Evolutionary conservation across 2,329 filamentous ascomycete genomes (phyloP), one percentile per base, ranked within the genome.

Genomic region (Harringtonia lauricola): DNA sequence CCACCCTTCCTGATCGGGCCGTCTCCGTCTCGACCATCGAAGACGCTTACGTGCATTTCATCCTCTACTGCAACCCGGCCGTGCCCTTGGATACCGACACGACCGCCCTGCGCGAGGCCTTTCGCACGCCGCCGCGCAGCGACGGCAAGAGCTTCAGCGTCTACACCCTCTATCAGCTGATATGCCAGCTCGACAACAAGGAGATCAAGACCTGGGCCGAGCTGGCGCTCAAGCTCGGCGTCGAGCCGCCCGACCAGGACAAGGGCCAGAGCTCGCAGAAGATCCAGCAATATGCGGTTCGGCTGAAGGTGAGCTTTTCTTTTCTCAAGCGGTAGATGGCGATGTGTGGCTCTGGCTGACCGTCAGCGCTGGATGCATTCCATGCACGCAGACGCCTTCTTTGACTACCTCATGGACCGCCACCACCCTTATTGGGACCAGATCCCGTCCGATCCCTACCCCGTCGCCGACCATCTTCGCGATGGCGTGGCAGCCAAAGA

Each of bases 201-300:
- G 86, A 94, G 56, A 80, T 95, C 59, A 92, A 89, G 62, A 95
- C 88, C 0, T 95, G 89, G 89, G 86, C 84, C 34, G 86, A 95
- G 59, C 60, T 95, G 52, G 89, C 86, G 1, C 75, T 89, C 42
- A 83, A 83, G 54, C 68, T 95, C n/a, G 89, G 90, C 10, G 90
- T 95, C 15, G 86, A 94, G 55, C 83, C 83, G 3, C 87, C 88
- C 2, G 83, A 86, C 47, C 70, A 79, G 21, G 79, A 83, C 47
- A 92, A 90, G 45, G 85, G 86, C 22, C 84, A 94, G 64, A 94
- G 87, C 59, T 81, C 84, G 2, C 90, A 95, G 58, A 95, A 95
- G 61, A 83, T 95, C 46, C 87, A 94, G 59, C 89, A 95, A 60
- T 95, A 95, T 67, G 87, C 86, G 36, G 89, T 95, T 38, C 76